Conservation (phyloP, 2,329 filamentous ascomycete genomes). For the Monilinia laxa region DNA sequence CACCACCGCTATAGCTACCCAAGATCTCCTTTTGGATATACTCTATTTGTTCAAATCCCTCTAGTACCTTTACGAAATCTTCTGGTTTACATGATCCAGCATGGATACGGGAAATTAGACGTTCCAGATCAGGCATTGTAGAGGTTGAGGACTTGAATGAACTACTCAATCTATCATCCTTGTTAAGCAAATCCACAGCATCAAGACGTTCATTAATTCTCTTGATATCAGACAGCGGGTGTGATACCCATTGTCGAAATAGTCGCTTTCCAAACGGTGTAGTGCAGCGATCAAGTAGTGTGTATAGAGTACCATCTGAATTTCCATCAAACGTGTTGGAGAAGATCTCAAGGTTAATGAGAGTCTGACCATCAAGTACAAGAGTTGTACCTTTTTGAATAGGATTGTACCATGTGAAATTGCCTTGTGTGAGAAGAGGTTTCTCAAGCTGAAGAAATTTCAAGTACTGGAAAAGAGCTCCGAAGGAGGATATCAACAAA, state of each 20-base stretch:
- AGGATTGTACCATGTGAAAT: conserved; percentile 88
- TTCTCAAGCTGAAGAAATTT: conserved; percentile 84
- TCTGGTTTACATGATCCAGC: conserved; percentile 86
- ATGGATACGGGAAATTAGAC: conserved; percentile 91
- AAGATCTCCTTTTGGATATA: conserved; percentile 80
- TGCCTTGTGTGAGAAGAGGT: conserved; percentile 82
- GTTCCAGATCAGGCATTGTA: conserved; percentile 91
- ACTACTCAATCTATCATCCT: conserved; percentile 75
- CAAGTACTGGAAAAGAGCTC: conserved; percentile 85
- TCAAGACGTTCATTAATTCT: conserved; percentile 94
- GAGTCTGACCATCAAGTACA: conserved; percentile 89
- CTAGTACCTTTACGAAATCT: conserved; percentile 89
- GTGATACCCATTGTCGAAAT: conserved; percentile 95
- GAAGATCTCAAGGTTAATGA: conserved; percentile 98
- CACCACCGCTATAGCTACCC: conserved; percentile 68
- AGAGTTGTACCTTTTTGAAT: conserved; percentile 86
- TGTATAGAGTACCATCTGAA: conserved; percentile 82
- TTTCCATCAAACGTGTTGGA: conserved; percentile 88
- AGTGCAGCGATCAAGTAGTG: conserved; percentile 87
- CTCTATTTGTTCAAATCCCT: conserved; percentile 97
- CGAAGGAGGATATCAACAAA: conserved; percentile 84
- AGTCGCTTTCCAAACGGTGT: conserved; percentile 96
- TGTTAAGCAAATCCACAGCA: conserved; percentile 89
- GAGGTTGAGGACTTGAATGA: conserved; percentile 84
- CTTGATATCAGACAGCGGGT: conserved; percentile 80